Conservation (phyloP, 768 basidiomycete species). For the Tephrocybe sp. region DNA sequence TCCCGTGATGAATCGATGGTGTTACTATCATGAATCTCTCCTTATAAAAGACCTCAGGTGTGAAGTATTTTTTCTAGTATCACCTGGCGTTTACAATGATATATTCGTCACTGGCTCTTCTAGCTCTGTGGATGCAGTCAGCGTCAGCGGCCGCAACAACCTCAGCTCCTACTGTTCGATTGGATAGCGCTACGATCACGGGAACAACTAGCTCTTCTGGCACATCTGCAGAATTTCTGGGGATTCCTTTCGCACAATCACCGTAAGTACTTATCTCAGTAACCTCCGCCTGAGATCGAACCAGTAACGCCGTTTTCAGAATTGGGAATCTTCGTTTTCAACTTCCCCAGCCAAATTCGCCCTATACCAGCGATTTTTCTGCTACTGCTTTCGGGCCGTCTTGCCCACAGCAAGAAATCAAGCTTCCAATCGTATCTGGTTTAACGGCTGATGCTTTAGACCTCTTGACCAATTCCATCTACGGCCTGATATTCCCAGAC, state of each 20-base stretch:
- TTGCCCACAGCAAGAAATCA: conserved; percentile 43
- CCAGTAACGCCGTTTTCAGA: conserved; percentile 17
- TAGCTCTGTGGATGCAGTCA: conserved; percentile 7
- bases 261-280: conserved; percentile 32
- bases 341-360: conserved; percentile 33
- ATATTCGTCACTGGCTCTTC: not conserved
- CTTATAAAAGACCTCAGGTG: not conserved
- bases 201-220: conserved; percentile 30
- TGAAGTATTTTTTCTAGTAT: not conserved
- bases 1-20: not conserved
- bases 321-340: conserved; percentile 39
- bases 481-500: conserved; percentile 24
- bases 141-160: not conserved
- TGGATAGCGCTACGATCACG: conserved; percentile 42
- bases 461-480: conserved; percentile 25
- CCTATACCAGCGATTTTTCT: conserved; percentile 34
- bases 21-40: too few species aligned
- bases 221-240: conserved; percentile 36
- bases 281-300: not conserved
- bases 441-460: conserved; percentile 27
- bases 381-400: conserved; percentile 41
- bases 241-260: conserved; percentile 48
- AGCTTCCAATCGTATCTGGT: conserved; percentile 27
- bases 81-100: not conserved
- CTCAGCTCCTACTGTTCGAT: conserved; percentile 29